Evolutionary conservation across 2,329 filamentous ascomycete species (phyloP), one percentile per base, ranked within the genome.

Genomic region (Cryoendolithus antarcticus): DNA sequence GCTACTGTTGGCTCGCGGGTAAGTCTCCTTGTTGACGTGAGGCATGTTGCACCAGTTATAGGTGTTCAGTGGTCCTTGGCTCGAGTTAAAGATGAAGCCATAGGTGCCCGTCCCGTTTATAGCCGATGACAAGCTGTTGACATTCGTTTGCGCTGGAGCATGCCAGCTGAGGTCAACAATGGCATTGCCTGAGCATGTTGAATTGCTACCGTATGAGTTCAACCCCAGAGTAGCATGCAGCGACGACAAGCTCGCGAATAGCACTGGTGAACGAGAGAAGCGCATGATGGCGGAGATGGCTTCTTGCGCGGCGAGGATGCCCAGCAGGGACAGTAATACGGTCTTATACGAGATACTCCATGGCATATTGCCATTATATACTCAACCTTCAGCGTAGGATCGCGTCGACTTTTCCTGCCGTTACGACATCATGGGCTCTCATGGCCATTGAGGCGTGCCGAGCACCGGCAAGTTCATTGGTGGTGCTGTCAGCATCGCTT

Each of bases 31-130:
- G 28, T 82, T 71, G n/a, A 83, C 80, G 61, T 89, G 85, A 1
- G 85, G 84, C 82, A 91, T 91, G 54, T 91, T 88, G 61, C 84
- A 91, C 69, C 70, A 89, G 58, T 89, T 86, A 60, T 88, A 88
- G 1, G 63, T 69, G 30, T 53, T 75, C 74, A 59, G 82, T 80
- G 30, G 65, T 54, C 5, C 55, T 53, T 39, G 67, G 62, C 0
- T 81, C 28, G 71, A 70, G 52, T 85, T 77, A 62, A 79, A 91
- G 11, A 83, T 69, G 55, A 86, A 88, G 2, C 80, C 82, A 56
- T 85, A 79, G 0, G 77, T 70, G 1, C 80, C 83, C 2, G 67
- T 63, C 6, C 70, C 67, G 41, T 70, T 65, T 36, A 86, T 55
- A 0, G 73, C 77, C 4, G 62, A 57, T 1, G 63, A 62, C 3